Conservation (phyloP, 192 early-diverging fungal genomes). For the Rhizoclosmatium globosum region DNA sequence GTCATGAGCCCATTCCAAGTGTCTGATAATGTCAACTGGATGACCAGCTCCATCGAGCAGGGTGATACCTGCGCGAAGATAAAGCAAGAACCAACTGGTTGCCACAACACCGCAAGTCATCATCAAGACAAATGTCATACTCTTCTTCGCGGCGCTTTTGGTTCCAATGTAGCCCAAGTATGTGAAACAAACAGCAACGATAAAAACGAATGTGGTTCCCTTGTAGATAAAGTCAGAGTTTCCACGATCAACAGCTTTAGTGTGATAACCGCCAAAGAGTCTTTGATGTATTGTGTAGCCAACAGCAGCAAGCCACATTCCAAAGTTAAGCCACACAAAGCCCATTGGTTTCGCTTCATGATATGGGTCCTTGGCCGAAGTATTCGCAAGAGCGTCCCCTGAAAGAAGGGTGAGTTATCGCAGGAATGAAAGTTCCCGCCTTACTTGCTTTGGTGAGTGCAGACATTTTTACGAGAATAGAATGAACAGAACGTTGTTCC, state of each 20-base stretch:
- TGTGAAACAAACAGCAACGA: conserved; percentile 32
- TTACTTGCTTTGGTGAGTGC: conserved; percentile 19
- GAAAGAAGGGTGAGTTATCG: background rate
- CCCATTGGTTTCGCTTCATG: conserved; percentile 25
- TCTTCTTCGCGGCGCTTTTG: conserved; percentile 25
- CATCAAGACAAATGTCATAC: conserved; percentile 23
- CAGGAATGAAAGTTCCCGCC: background rate
- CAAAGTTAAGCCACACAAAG: conserved; percentile 41
- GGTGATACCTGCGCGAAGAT: conserved; percentile 32
- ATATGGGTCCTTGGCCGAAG: background rate
- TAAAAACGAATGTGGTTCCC: conserved; percentile 30
- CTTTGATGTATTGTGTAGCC: conserved; percentile 11
- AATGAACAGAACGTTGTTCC: conserved; percentile 1
- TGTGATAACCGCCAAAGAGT: conserved; percentile 27
- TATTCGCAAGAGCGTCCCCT: conserved; percentile 3
- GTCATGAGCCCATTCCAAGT: conserved; percentile 44
- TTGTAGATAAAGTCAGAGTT: conserved; percentile 41
- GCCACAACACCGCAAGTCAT: conserved; percentile 23
- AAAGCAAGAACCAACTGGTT: conserved; percentile 29
- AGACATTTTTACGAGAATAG: conserved; percentile 25
- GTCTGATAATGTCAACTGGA: conserved; percentile 33
- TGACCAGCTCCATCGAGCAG: conserved; percentile 11
- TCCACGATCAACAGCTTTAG: conserved; percentile 39
- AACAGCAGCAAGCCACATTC: conserved; percentile 26
- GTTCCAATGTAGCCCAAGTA: conserved; percentile 37